Conservation (phyloP, 495 filamentous ascomycete genomes). For the Penicillium paxilli region DNA sequence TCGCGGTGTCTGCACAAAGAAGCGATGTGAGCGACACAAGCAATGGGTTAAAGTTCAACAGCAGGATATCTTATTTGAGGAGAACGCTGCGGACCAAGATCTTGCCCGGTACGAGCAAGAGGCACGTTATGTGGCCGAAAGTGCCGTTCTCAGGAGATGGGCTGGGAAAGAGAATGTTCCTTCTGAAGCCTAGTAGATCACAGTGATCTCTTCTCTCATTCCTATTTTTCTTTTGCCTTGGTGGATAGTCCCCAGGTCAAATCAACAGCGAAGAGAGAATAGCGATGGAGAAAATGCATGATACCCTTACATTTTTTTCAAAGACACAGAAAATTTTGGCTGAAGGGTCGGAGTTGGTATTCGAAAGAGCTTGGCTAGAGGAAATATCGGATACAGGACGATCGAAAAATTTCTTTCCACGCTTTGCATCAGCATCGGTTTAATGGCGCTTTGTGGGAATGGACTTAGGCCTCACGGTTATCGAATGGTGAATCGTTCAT, state of each 20-base stretch:
- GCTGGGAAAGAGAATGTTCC: conserved; percentile 36
- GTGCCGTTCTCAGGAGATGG: conserved; percentile 48
- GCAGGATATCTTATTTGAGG: conserved; percentile 50
- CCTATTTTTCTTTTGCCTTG: not conserved
- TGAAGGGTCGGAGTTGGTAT: conserved; percentile 34
- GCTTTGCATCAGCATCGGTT: conserved; percentile 11
- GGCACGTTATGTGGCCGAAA: conserved; percentile 45
- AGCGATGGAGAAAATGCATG: conserved; percentile 13
- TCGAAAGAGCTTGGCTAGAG: conserved; percentile 11
- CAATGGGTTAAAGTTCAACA: conserved; percentile 54
- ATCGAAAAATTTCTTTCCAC: not conserved
- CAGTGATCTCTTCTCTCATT: not conserved
- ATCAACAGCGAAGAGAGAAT: not conserved
- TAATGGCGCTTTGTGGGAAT: conserved; percentile 21
- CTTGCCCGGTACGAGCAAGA: conserved; percentile 46
- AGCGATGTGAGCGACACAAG: conserved; percentile 53
- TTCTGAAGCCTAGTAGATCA: conserved; percentile 12
- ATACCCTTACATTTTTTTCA: conserved; percentile 34
- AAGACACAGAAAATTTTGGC: conserved; percentile 13
- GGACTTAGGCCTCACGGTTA: conserved; percentile 9
- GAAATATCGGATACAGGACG: not conserved
- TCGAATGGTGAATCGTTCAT: conserved; percentile 2
- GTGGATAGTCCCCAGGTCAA: not conserved
- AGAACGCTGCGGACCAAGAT: conserved; percentile 39
- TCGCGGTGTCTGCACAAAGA: conserved; percentile 52